Evolutionary conservation across 257 asterid species (phyloP).

Genomic region (Solanum tacnaense): DNA sequence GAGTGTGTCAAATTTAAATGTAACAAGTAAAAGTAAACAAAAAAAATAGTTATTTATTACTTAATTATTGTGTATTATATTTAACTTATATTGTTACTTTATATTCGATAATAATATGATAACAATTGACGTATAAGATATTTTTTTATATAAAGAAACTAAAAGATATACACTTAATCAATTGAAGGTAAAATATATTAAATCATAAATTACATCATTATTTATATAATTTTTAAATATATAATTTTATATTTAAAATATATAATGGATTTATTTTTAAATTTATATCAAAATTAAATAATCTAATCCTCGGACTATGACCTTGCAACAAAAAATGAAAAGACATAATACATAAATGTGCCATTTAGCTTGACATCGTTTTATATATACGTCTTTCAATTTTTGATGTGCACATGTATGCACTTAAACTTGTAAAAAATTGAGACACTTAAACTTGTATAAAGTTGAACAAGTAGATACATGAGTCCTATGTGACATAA

Average conservation of each 20-base stretch:
- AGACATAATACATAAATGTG: no score
- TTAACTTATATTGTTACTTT: background rate
- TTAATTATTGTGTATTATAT: background rate
- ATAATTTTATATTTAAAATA: background rate
- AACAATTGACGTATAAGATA: background rate
- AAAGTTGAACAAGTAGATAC: no score
- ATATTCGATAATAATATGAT: background rate
- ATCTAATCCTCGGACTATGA: background rate
- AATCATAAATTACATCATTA: background rate
- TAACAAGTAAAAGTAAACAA: no score
- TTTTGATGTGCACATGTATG: accelerated
- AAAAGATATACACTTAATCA: background rate
- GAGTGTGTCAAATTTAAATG: no score
- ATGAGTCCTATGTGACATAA: no score
- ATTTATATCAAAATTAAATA: background rate
- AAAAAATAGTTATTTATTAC: no score
- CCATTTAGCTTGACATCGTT: accelerated
- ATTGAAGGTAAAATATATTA: background rate
- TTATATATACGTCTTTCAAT: no score
- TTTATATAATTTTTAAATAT: background rate
- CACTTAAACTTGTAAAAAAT: no score
- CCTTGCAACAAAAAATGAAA: no score
- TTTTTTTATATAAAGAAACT: background rate
- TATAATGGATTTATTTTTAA: background rate
- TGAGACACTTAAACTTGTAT: no score